A percentile compares a stretch with the other conserved stretches of the same genome.
Conservation (phyloP, 2,329 filamentous ascomycete genomes). For the Nakataea oryzae region DNA sequence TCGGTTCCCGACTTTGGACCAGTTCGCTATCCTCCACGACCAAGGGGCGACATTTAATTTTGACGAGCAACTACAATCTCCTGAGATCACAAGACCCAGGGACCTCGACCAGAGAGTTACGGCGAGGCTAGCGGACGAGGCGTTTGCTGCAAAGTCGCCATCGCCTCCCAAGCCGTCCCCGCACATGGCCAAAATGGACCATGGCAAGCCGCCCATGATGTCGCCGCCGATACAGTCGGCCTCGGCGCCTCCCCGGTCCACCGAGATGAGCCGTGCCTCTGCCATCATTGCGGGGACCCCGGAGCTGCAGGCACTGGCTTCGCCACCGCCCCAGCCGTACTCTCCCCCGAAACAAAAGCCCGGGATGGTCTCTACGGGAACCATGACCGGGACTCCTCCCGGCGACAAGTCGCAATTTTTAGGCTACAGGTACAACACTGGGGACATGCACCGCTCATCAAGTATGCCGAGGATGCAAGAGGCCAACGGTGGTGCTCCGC, state of each 20-base stretch:
- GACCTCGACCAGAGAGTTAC: slow-evolving; percentile 57
- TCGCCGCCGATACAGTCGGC: slow-evolving; percentile 26
- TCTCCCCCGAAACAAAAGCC: slow-evolving; percentile 21
- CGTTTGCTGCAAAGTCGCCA: slow-evolving; percentile 49
- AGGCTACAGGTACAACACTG: background rate
- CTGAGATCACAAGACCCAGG: slow-evolving; percentile 35
- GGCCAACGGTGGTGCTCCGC: slow-evolving; percentile 7
- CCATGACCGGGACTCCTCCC: slow-evolving; percentile 60
- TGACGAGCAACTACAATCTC: slow-evolving; percentile 39
- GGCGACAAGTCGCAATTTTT: slow-evolving; percentile 26
- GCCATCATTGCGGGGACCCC: slow-evolving; percentile 54
- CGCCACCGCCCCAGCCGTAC: slow-evolving; percentile 14
- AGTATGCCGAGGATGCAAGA: slow-evolving; percentile 26
- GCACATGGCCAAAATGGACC: slow-evolving; percentile 7
- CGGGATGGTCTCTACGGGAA: slow-evolving; percentile 51
- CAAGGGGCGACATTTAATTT: slow-evolving; percentile 79
- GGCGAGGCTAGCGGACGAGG: slow-evolving; percentile 73
- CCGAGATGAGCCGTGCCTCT: slow-evolving; percentile 48
- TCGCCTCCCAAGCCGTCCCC: slow-evolving; percentile 14
- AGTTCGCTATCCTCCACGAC: slow-evolving; percentile 85
- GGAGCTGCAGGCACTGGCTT: slow-evolving; percentile 47
- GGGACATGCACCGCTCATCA: slow-evolving; percentile 25
- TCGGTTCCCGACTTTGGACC: slow-evolving; percentile 82
- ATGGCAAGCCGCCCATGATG: slow-evolving; percentile 11
- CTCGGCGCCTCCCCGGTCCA: slow-evolving; percentile 28